A percentile compares a stretch with the other conserved stretches of the same genome.
Evolutionary conservation across 192 early-diverging fungal genomes (phyloP).

Genomic region (Coemansia sp.): DNA sequence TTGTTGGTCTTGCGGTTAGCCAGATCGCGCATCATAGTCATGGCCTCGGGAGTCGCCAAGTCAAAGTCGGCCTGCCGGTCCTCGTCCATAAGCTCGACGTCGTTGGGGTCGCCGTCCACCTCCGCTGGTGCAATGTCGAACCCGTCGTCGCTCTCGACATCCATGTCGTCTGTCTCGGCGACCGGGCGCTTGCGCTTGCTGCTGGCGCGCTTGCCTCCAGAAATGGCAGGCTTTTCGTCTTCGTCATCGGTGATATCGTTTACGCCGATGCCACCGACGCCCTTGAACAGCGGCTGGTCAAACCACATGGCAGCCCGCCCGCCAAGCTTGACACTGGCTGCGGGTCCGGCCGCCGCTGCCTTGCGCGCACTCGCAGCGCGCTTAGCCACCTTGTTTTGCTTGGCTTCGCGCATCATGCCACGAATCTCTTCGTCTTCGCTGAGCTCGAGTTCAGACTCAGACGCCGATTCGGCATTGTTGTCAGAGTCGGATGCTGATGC

Average conservation of each 20-base stretch:
- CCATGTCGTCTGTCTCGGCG: constrained; percentile 48
- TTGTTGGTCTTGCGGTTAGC: constrained; percentile 78
- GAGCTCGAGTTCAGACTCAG: constrained; percentile 36
- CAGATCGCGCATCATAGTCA: constrained; percentile 86
- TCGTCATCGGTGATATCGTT: constrained; percentile 66
- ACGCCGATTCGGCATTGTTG: constrained; percentile 37
- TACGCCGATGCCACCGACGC: constrained; percentile 56
- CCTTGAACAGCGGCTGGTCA: constrained; percentile 92
- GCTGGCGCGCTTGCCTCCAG: neutral
- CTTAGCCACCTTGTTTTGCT: constrained; percentile 24
- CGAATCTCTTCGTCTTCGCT: constrained; percentile 55
- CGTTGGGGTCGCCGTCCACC: constrained; percentile 41
- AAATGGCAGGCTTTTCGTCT: constrained; percentile 21
- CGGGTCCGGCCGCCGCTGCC: constrained; percentile 26
- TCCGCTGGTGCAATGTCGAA: constrained; percentile 56
- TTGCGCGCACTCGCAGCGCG: constrained; percentile 18
- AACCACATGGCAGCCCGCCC: constrained; percentile 93
- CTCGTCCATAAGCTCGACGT: constrained; percentile 52
- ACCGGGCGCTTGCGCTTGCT: constrained; percentile 60
- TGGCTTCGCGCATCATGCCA: constrained; percentile 41
- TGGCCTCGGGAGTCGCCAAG: constrained; percentile 89
- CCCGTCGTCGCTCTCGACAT: constrained; percentile 54
- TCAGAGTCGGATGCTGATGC: constrained; percentile 13
- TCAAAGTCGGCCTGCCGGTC: constrained; percentile 61
- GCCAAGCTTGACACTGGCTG: constrained; percentile 57